phyloP scores from a whole-genome alignment of 75 land plant species.

The Cryptomeria japonica region DNA sequence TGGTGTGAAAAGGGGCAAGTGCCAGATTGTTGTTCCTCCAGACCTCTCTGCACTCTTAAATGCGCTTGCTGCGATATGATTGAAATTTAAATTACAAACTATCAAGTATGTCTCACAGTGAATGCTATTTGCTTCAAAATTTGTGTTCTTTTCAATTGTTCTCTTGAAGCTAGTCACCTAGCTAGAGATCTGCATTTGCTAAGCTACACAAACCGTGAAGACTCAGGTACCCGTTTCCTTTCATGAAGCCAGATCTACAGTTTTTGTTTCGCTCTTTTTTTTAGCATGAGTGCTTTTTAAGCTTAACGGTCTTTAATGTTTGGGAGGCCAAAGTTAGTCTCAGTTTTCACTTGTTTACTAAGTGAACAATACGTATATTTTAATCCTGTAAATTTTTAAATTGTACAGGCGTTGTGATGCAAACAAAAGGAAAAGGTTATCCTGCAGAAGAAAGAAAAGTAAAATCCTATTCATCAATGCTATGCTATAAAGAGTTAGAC shows the following conservation, averaged over 20 bases:
- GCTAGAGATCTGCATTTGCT: background rate
- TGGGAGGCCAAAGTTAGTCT: background rate
- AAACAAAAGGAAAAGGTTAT: too few relatives aligned
- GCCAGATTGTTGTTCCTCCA: background rate
- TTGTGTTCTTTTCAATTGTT: too few relatives aligned
- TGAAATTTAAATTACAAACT: background rate
- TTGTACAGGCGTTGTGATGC: too few relatives aligned
- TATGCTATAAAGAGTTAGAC: too few relatives aligned
- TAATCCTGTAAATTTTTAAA: too few relatives aligned
- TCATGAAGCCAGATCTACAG: background rate
- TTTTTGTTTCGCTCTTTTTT: background rate
- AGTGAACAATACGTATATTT: too few relatives aligned
- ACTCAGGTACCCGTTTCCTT: background rate
- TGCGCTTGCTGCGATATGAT: background rate
- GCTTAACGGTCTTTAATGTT: background rate
- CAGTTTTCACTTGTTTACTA: background rate
- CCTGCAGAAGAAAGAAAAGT: too few relatives aligned
- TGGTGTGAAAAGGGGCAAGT: background rate
- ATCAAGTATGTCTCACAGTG: background rate
- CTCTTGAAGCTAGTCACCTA: too few relatives aligned
- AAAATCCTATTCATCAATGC: too few relatives aligned
- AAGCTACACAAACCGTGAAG: background rate
- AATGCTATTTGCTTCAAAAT: background rate
- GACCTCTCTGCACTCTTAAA: background rate
- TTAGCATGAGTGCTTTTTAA: background rate